phyloP scores from a whole-genome alignment of 495 filamentous ascomycete genomes.

The Astrothelium subdiscretum region DNA sequence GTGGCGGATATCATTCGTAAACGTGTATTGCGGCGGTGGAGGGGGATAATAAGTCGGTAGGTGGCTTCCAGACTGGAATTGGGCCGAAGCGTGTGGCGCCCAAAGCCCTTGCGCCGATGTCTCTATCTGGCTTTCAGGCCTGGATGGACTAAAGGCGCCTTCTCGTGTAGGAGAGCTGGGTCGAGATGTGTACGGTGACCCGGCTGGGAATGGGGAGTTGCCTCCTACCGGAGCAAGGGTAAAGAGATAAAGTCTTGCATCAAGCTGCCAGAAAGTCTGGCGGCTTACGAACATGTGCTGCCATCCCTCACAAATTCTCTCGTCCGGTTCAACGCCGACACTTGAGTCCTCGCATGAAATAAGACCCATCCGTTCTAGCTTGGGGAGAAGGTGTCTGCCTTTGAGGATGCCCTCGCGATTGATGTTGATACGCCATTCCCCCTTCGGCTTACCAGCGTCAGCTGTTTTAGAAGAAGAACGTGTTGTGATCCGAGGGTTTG shows the following conservation, averaged over 20 bases:
- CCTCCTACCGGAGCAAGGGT: constrained; percentile 52
- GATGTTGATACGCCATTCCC: constrained; percentile 81
- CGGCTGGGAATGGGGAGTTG: constrained; percentile 44
- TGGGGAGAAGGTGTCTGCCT: constrained; percentile 69
- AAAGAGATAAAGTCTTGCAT: constrained; percentile 78
- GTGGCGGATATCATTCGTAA: constrained; percentile 70
- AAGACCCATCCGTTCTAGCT: constrained; percentile 86
- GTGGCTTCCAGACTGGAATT: constrained; percentile 67
- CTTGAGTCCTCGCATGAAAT: constrained; percentile 64
- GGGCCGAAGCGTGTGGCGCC: constrained; percentile 20
- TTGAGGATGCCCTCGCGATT: constrained; percentile 78
- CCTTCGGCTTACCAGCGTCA: constrained; percentile 56
- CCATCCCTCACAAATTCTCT: constrained; percentile 54
- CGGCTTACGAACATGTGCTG: constrained; percentile 70
- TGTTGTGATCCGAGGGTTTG: constrained; percentile 43
- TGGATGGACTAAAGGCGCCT: constrained; percentile 12
- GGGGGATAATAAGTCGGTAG: constrained; percentile 87
- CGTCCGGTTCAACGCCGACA: constrained; percentile 54
- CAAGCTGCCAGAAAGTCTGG: constrained; percentile 82
- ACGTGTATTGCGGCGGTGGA: constrained; percentile 64
- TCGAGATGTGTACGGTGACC: constrained; percentile 42
- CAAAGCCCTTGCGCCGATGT: constrained; percentile 26
- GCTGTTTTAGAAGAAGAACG: constrained; percentile 55
- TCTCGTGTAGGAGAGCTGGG: constrained; percentile 48
- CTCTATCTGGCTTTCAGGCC: constrained; percentile 22